Conservation (phyloP, 164 flowering plant species). For the Cinnamomum micranthum region DNA sequence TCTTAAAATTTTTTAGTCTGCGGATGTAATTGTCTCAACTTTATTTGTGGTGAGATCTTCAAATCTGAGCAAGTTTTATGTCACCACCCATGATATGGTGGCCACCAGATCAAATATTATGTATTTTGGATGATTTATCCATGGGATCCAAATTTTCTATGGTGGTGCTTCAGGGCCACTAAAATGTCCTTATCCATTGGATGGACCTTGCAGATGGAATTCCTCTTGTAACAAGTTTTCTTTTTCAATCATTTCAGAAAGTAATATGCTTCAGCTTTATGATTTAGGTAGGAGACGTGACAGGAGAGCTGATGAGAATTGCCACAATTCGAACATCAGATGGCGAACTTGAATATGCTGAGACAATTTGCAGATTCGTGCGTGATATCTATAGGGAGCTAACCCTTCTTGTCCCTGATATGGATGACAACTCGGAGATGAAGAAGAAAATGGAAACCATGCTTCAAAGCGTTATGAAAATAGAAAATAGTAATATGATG, state of each 20-base stretch:
- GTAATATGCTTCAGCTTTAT: constrained; percentile 13
- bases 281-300: constrained; percentile 78
- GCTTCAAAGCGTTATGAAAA: constrained; percentile 92
- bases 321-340: constrained; percentile 91
- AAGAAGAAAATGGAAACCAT: constrained; percentile 86
- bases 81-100: not conserved
- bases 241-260: not conserved
- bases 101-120: not conserved
- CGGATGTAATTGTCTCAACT: not conserved
- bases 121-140: not conserved
- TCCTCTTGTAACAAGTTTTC: no score
- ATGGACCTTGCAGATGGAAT: no score
- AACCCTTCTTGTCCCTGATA: constrained; percentile 60
- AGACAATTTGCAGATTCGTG: constrained; percentile 72
- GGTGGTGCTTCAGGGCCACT: not conserved
- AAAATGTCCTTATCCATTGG: not conserved
- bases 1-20: not conserved
- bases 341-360: constrained; percentile 80
- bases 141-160: not conserved
- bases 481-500: constrained; percentile 71
- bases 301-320: constrained; percentile 93
- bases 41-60: not conserved
- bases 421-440: constrained; percentile 87
- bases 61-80: no score
- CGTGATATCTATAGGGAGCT: constrained; percentile 81